phyloP scores from a whole-genome alignment of 1,284 basidiomycete genomes.

The Austroboletus novae-zelandiae region DNA sequence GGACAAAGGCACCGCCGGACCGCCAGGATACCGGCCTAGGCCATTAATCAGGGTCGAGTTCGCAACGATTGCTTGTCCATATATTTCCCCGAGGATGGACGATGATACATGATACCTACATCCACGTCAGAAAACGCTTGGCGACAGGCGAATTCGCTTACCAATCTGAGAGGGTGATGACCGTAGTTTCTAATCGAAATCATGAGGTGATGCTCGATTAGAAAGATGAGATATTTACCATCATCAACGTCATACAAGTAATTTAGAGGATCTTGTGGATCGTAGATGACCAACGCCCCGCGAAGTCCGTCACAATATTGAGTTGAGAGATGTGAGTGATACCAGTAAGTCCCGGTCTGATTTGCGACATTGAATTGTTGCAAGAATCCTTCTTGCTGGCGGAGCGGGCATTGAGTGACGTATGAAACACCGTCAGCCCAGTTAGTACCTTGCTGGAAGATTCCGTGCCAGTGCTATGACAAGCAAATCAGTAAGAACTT shows the following conservation, averaged over 20 bases:
- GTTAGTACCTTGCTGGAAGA: conserved; percentile 29
- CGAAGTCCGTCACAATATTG: conserved; percentile 48
- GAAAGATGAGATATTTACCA: conserved; percentile 22
- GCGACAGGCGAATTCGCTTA: conserved; percentile 2
- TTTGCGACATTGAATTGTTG: conserved; percentile 7
- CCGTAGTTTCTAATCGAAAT: conserved; percentile 22
- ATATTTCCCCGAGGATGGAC: conserved; percentile 1
- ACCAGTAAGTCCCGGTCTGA: neutral
- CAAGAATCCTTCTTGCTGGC: conserved; percentile 20
- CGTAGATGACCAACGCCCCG: conserved; percentile 41
- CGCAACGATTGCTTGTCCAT: conserved; percentile 7
- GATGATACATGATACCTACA: conserved; percentile 30
- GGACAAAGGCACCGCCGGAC: conserved; percentile 32
- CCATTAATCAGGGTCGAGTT: conserved; percentile 8
- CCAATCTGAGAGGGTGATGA: conserved; percentile 35
- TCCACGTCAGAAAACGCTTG: neutral
- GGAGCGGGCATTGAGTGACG: conserved; percentile 36
- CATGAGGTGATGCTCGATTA: neutral
- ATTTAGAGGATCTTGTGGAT: conserved; percentile 35
- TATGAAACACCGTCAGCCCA: conserved; percentile 33
- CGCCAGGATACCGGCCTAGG: conserved; percentile 38
- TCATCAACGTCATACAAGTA: conserved; percentile 40
- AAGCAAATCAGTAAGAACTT: neutral
- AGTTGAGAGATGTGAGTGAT: neutral
- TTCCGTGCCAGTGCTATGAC: conserved; percentile 37